Evolutionary conservation across 73 alveolate species (phyloP).

Genomic region (Paramecium primaurelia): DNA sequence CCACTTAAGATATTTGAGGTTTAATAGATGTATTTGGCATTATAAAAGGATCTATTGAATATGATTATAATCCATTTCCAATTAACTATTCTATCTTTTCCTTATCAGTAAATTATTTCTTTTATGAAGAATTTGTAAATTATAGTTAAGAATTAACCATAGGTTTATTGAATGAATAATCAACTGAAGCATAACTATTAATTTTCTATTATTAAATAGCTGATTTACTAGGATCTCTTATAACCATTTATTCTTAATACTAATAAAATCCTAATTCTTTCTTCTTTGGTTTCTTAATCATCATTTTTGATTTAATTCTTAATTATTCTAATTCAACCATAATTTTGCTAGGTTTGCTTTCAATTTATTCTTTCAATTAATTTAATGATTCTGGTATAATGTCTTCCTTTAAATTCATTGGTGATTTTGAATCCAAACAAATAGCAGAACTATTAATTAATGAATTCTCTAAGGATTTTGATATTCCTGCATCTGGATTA

Average conservation of each 20-base stretch:
- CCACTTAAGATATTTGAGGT: background rate
- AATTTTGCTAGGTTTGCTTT: background rate
- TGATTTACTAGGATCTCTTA: background rate
- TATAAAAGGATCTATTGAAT: background rate
- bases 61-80: background rate
- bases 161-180: background rate
- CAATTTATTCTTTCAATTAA: background rate
- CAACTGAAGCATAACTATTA: background rate
- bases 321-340: background rate
- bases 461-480: background rate
- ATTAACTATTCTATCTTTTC: background rate
- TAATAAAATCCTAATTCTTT: background rate
- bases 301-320: background rate
- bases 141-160: background rate
- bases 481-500: background rate
- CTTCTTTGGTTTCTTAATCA: background rate
- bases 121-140: background rate
- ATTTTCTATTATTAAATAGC: background rate
- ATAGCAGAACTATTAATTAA: background rate
- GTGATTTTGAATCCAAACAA: background rate
- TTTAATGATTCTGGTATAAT: background rate
- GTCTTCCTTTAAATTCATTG: background rate
- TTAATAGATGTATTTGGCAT: background rate
- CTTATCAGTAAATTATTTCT: background rate
- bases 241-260: background rate